Conservation (phyloP, 1,139 yeast species). For the Candida dubliniensis region DNA sequence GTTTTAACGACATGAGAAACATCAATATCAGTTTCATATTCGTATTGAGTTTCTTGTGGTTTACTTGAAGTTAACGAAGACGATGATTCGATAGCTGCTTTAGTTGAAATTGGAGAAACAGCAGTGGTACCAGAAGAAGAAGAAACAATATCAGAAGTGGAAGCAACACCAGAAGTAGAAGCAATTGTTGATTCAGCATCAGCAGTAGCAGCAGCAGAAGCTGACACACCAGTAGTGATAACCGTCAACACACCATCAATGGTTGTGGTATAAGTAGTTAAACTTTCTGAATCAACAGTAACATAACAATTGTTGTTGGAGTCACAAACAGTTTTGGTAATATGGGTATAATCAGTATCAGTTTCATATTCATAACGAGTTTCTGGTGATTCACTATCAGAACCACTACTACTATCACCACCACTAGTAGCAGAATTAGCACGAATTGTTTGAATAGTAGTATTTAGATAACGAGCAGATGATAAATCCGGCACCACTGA, state of each 20-base stretch:
- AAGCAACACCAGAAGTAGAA: slow-evolving; percentile 10
- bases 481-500: slow-evolving; percentile 12
- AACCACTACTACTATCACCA: slow-evolving; percentile 1
- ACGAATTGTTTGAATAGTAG: slow-evolving; percentile 7
- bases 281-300: slow-evolving; percentile 36
- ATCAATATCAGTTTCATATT: slow-evolving; percentile 26
- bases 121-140: slow-evolving; percentile 7
- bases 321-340: slow-evolving; percentile 39
- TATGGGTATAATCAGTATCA: slow-evolving; percentile 23
- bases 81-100: slow-evolving; percentile 6
- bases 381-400: slow-evolving; percentile 3
- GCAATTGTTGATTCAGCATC: not conserved
- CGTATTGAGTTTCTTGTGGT: slow-evolving; percentile 15
- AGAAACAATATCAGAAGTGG: slow-evolving; percentile 9
- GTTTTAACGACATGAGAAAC: slow-evolving; percentile 30
- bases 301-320: slow-evolving; percentile 29
- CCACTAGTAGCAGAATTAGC: slow-evolving; percentile 11
- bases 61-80: not conserved
- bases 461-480: slow-evolving; percentile 8
- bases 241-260: slow-evolving; percentile 45
- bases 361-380: slow-evolving; percentile 30
- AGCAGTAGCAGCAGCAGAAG: slow-evolving; percentile 19
- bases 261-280: slow-evolving; percentile 41
- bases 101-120: slow-evolving; percentile 7
- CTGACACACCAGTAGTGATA: slow-evolving; percentile 14